These are phyloP conservation scores for Fomitopsis pinicola DNA, from an alignment of 1,284 basidiomycete species.

Conservation along the genomic window DNA sequence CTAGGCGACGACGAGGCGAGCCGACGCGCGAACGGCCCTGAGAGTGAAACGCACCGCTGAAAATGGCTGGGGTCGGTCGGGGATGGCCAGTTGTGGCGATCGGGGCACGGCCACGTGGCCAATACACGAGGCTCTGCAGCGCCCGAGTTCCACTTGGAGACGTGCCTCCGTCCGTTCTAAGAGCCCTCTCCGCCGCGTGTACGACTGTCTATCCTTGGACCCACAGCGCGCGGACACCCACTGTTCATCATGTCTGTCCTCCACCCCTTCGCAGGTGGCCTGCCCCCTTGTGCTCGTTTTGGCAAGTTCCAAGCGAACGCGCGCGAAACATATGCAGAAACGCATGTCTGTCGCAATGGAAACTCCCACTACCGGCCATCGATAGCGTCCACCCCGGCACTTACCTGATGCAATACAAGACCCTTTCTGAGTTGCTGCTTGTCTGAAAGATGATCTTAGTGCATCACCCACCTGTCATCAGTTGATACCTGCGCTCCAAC, in stretches of 20 bases:
- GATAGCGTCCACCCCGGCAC: neutral
- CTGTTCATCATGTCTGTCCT: neutral
- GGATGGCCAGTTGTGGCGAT: too few relatives aligned
- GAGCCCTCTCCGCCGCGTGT: neutral
- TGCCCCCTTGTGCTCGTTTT: neutral
- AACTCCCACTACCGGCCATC: neutral
- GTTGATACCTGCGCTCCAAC: neutral
- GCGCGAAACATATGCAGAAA: neutral
- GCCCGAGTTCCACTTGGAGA: neutral
- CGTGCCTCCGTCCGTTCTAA: neutral
- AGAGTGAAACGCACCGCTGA: neutral
- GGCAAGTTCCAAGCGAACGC: neutral
- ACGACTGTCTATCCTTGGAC: neutral
- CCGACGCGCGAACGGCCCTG: neutral
- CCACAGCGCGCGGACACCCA: neutral
- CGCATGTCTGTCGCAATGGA: slow-evolving; percentile 1
- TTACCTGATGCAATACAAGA: neutral
- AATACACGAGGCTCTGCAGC: slow-evolving; percentile 6
- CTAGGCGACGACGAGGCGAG: neutral
- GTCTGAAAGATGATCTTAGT: slow-evolving; percentile 1
- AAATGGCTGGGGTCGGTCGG: neutral
- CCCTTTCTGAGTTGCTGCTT: neutral
- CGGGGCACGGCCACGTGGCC: neutral
- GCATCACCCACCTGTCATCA: neutral
- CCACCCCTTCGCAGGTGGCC: neutral